Evolutionary conservation across 1,139 yeast genomes (phyloP).

Genomic region (Komagataea norvegica): DNA sequence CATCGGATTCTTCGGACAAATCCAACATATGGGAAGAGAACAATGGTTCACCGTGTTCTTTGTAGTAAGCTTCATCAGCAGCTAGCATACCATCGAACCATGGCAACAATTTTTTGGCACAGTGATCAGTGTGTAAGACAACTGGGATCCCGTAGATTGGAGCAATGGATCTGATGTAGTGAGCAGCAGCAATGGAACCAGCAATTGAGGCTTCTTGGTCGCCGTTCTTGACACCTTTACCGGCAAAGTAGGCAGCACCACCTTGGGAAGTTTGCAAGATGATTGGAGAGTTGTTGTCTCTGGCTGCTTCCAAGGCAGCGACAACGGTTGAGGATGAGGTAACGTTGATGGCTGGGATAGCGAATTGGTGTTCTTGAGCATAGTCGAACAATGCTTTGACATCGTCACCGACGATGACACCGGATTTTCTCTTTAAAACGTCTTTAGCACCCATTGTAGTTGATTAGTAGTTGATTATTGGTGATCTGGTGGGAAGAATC

Average conservation of each 20-base stretch:
- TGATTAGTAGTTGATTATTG: not conserved
- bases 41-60: conserved; percentile 84
- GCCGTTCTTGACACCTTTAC: conserved; percentile 95
- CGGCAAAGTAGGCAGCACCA: conserved; percentile 99
- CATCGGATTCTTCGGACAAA: conserved; percentile 94
- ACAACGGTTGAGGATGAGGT: conserved; percentile 97
- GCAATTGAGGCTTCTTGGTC: conserved; percentile 92
- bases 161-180: conserved; percentile 93
- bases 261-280: conserved; percentile 97
- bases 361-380: conserved; percentile 90
- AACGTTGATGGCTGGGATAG: conserved; percentile 97
- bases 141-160: conserved; percentile 97
- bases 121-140: conserved; percentile 95
- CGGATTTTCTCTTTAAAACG: conserved; percentile 84
- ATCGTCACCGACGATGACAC: conserved; percentile 99
- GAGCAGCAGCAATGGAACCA: conserved; percentile 98
- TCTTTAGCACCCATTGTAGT: conserved; percentile 46
- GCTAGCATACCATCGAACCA: conserved; percentile 98
- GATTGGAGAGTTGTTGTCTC: conserved; percentile 94
- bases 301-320: conserved; percentile 97
- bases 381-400: conserved; percentile 88
- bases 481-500: not conserved
- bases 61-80: conserved; percentile 92
- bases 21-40: conserved; percentile 99
- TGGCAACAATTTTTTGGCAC: conserved; percentile 96